Base-by-base conservation (phyloP, 2,329 filamentous ascomycete genomes). In the Alternaria sp. region DNA sequence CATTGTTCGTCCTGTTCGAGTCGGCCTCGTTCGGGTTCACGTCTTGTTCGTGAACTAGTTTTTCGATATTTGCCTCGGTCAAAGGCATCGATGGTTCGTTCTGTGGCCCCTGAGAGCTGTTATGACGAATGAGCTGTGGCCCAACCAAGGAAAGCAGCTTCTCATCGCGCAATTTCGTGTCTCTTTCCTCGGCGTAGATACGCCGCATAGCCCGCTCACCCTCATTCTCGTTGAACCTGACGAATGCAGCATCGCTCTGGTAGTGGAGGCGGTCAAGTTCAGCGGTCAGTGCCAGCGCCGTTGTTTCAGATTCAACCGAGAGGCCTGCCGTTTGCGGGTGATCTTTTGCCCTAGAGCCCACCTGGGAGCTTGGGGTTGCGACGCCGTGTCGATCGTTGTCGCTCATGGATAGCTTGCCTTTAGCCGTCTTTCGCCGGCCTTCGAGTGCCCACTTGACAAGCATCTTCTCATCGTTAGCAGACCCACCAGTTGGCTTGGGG, bases 391-490 rank as follows among this genome's bases (percentile, higher is more conserved):
- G 72, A 77, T 77, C 72, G 57, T 68, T 34, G 36, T 60, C 69
- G 33, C 62, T 72, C 68, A 42, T 41, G 65, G 71, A 56, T 49
- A 60, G 50, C 50, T 60, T 61, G 33, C 55, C 51, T 60, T 65
- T 72, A 49, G 73, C 73, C 59, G 68, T 61, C 60, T 76, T 77
- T 61, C 73, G 71, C 66, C 67, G 73, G 56, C 80, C 77, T 69
- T 83, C 74, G 44, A 83, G 69, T 69, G 83, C 85, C 90, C 90
- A 92, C 54, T 89, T 86, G 23, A 91, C 80, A 37, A 92, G 81
- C 87, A 90, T 71, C 70, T 70, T 46, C 36, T 44, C 53, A 48
- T 52, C 40, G 62, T 72, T 61, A 71, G 67, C 41, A 17, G 28
- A 40, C 31, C 46, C 51, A 62, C 42, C 44, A 23, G 56, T 48